Conservation (phyloP, 176 grass and related monocot species). For the Aegilops umbellulata region DNA sequence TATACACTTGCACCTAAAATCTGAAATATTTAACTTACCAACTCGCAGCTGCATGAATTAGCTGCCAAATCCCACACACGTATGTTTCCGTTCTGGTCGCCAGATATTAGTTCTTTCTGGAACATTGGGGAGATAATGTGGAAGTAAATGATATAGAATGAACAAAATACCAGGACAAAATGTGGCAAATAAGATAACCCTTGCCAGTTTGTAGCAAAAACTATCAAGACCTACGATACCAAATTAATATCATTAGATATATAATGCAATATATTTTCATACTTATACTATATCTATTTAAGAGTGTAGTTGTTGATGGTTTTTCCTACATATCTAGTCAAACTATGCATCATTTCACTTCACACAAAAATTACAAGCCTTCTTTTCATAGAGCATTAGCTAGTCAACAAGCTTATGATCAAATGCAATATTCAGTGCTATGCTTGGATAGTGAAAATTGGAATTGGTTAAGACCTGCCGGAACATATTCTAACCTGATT, state of each 20-base stretch:
- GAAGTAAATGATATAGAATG: neutral
- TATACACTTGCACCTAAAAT: neutral
- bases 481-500: conserved; percentile 68
- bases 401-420: neutral
- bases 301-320: too few relatives aligned
- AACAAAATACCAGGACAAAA: neutral
- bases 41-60: conserved; percentile 95
- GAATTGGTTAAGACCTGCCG: neutral
- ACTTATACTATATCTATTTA: too few relatives aligned
- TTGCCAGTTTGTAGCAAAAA: neutral
- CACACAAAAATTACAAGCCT: too few relatives aligned
- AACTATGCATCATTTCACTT: too few relatives aligned
- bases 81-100: conserved; percentile 98
- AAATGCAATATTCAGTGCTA: neutral
- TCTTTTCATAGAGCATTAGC: neutral
- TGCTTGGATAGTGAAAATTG: neutral
- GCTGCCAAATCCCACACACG: conserved; percentile 95
- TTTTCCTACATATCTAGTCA: too few relatives aligned
- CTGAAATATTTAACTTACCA: conserved; percentile 53
- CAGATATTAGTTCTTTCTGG: conserved; percentile 98
- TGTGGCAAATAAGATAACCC: neutral
- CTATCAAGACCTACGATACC: too few relatives aligned
- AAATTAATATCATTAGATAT: too few relatives aligned
- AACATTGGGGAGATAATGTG: conserved; percentile 9
- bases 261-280: too few relatives aligned